A percentile compares a stretch with the other conserved stretches of the same genome.
Evolutionary conservation across 176 grass and related monocot genomes (phyloP).

Genomic region (Hsuehochloa calcarea): DNA sequence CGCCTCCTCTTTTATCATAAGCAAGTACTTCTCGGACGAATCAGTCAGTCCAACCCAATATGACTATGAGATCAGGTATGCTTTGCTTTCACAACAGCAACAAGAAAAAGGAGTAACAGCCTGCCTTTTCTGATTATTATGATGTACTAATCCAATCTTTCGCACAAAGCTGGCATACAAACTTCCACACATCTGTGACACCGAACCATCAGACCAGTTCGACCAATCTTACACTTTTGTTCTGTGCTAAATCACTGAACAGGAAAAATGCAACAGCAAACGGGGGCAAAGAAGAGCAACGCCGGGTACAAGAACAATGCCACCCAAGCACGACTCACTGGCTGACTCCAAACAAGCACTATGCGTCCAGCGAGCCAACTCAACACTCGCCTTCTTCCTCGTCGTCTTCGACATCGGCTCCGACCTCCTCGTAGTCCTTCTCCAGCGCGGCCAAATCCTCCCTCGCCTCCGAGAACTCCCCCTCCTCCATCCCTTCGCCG

Average conservation of each 20-base stretch:
- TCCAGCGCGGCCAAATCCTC: constrained; percentile 77
- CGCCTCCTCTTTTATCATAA: too few species aligned
- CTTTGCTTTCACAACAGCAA: too few species aligned
- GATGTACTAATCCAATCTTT: neutral
- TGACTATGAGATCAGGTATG: neutral
- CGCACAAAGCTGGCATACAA: neutral
- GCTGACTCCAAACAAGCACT: neutral
- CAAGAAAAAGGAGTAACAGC: neutral
- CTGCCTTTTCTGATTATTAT: neutral
- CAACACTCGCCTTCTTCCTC: constrained; percentile 53
- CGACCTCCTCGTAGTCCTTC: constrained; percentile 81
- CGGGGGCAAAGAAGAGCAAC: too few species aligned
- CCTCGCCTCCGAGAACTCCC: constrained; percentile 80
- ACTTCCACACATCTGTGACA: neutral
- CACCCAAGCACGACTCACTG: neutral
- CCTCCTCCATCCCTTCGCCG: constrained; percentile 87
- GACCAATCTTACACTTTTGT: neutral
- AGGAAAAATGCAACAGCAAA: neutral
- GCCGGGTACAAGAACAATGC: neutral
- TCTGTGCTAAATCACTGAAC: neutral
- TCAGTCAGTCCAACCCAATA: neutral
- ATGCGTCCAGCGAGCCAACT: neutral
- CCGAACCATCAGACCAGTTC: neutral
- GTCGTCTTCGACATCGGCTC: constrained; percentile 50
- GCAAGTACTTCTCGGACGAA: neutral